Percentiles rank a stretch among this genome's conserved stretches.
Evolutionary conservation across 106 monocot genomes (phyloP).

Genomic region (Dendrobium officinale): DNA sequence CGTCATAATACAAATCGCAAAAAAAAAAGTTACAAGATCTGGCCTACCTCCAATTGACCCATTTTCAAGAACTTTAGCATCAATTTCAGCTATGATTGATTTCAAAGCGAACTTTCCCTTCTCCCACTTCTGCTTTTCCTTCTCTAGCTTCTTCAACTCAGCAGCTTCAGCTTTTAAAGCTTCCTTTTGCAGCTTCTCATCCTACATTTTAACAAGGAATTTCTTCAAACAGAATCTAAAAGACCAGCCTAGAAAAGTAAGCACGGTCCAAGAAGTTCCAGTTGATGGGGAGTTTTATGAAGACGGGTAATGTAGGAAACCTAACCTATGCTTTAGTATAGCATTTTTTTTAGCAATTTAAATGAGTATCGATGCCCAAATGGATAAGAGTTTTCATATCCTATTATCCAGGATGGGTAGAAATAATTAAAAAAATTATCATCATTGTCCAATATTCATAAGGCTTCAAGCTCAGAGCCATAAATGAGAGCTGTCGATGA

Average conservation of each 20-base stretch:
- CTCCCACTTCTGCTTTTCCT: conserved; percentile 86
- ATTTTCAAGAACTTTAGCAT: conserved; percentile 70
- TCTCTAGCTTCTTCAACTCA: conserved; percentile 57
- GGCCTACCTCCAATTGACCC: conserved; percentile 69
- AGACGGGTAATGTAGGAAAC: not conserved
- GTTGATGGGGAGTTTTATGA: not conserved
- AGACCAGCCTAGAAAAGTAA: not conserved
- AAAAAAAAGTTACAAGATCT: conserved; percentile 1
- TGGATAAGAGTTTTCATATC: no score
- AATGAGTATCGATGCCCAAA: no score
- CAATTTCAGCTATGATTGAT: conserved; percentile 84
- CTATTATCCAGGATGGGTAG: no score
- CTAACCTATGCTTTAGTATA: not conserved
- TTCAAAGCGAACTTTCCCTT: conserved; percentile 77
- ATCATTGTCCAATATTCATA: no score
- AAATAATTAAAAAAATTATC: no score
- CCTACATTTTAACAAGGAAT: conserved; percentile 26
- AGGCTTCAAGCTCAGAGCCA: no score
- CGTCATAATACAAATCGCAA: not conserved
- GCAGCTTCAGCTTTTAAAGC: conserved; percentile 71
- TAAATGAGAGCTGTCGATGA: no score
- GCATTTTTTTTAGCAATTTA: no score
- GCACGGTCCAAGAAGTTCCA: not conserved
- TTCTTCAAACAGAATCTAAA: not conserved
- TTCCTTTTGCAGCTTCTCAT: conserved; percentile 68